These are phyloP conservation scores for Phialemonium atrogriseum DNA, from an alignment of 2,329 filamentous ascomycete genomes.

Conservation along the genomic window DNA sequence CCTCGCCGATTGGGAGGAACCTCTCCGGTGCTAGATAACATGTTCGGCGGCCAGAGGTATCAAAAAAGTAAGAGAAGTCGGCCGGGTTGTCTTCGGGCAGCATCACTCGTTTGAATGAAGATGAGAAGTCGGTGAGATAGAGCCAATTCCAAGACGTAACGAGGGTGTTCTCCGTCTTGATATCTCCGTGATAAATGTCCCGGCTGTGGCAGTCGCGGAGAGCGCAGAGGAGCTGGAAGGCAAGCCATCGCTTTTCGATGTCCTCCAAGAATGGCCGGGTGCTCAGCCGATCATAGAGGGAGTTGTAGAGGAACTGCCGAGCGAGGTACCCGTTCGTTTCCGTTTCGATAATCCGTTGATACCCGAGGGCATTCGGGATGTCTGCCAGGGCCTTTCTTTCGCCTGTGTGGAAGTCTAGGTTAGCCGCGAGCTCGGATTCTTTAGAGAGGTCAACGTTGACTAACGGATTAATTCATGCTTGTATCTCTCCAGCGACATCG, in stretches of 20 bases:
- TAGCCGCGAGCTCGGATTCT: too few species aligned
- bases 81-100: constrained; percentile 94
- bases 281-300: constrained; percentile 92
- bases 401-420: constrained; percentile 46
- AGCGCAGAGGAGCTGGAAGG: constrained; percentile 89
- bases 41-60: constrained; percentile 81
- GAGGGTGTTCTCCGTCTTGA: constrained; percentile 94
- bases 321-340: constrained; percentile 87
- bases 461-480: constrained; percentile 67
- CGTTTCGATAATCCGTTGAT: constrained; percentile 87
- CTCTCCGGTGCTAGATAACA: constrained; percentile 94
- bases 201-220: constrained; percentile 84
- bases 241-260: constrained; percentile 98
- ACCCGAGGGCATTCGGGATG: constrained; percentile 84
- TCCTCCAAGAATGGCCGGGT: constrained; percentile 94
- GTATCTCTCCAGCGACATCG: constrained; percentile 73
- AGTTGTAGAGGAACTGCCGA: constrained; percentile 92
- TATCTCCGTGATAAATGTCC: constrained; percentile 92
- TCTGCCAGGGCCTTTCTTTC: constrained; percentile 73
- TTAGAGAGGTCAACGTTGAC: constrained; percentile 16
- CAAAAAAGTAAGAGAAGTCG: constrained; percentile 97
- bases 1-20: constrained; percentile 66
- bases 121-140: constrained; percentile 95
- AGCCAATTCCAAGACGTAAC: constrained; percentile 99
- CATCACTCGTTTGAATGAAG: constrained; percentile 87